Conservation (phyloP, 495 filamentous ascomycete species). For the Aspergillus taichungensis region DNA sequence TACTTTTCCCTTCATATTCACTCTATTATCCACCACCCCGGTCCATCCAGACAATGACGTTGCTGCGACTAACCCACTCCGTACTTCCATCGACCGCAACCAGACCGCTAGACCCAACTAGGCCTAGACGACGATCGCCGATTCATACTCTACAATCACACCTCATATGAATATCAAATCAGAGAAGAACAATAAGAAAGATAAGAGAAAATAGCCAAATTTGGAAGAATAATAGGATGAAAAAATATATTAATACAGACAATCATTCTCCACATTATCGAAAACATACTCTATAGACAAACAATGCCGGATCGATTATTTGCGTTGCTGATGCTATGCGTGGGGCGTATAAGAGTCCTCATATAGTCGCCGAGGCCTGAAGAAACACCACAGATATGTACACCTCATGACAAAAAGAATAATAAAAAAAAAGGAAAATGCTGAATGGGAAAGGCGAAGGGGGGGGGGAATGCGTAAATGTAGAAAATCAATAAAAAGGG, state of each 20-base stretch:
- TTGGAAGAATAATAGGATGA: too few relatives aligned
- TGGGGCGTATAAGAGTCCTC: conserved; percentile 4
- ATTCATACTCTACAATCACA: too few relatives aligned
- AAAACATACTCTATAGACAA: conserved; percentile 32
- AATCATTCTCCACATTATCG: conserved; percentile 5
- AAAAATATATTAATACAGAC: neutral
- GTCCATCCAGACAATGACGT: neutral
- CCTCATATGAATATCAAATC: neutral
- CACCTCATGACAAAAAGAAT: conserved; percentile 29
- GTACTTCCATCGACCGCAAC: neutral
- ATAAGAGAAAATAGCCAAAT: too few relatives aligned
- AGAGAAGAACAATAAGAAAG: too few relatives aligned
- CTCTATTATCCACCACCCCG: too few relatives aligned
- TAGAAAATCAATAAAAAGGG: neutral
- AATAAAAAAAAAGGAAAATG: conserved; percentile 10
- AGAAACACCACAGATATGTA: conserved; percentile 24
- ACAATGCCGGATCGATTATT: conserved; percentile 25
- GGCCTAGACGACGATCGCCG: neutral
- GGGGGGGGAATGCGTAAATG: neutral
- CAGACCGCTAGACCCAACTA: neutral
- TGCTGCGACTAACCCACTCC: neutral
- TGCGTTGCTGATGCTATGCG: conserved; percentile 18
- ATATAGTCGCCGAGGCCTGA: neutral
- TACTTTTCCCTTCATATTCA: neutral
- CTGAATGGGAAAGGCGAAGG: conserved; percentile 6